Conservation (phyloP, 176 grass and related monocot species). For the Zizania latifolia region DNA sequence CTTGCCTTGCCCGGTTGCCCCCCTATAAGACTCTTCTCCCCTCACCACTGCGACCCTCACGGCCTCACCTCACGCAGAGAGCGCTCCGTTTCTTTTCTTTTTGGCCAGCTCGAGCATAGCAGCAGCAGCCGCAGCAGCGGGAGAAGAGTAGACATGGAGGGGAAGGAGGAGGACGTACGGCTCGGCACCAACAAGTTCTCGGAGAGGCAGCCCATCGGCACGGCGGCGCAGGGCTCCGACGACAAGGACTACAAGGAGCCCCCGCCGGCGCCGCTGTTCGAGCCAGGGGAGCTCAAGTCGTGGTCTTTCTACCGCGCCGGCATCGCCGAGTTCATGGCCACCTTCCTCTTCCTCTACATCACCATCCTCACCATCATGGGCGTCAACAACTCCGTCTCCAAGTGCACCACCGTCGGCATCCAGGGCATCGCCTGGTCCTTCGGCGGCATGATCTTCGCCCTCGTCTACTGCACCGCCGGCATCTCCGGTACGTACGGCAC, state of each 20-base stretch:
- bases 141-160: conserved; percentile 58
- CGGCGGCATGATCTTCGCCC: conserved; percentile 95
- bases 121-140: no score
- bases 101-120: not conserved
- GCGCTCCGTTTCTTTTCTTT: not conserved
- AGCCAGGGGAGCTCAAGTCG: conserved; percentile 83
- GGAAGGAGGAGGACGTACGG: conserved; percentile 77
- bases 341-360: conserved; percentile 98
- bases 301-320: conserved; percentile 98
- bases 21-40: conserved; percentile 50
- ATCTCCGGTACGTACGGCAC: no score
- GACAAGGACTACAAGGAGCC: conserved; percentile 90
- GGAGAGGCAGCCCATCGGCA: conserved; percentile 80
- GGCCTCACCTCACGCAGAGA: no score
- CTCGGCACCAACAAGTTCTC: conserved; percentile 75
- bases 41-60: not conserved
- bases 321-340: conserved; percentile 93
- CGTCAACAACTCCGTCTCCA: conserved; percentile 35
- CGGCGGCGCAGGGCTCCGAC: conserved; percentile 58
- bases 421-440: conserved; percentile 96
- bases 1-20: not conserved
- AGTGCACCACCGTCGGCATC: conserved; percentile 76
- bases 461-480: conserved; percentile 95
- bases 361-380: conserved; percentile 90
- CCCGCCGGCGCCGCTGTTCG: conserved; percentile 70